These are phyloP conservation scores for Exophiala lecanii-corni DNA, from an alignment of 2,329 filamentous ascomycete genomes.

Conservation along the genomic window DNA sequence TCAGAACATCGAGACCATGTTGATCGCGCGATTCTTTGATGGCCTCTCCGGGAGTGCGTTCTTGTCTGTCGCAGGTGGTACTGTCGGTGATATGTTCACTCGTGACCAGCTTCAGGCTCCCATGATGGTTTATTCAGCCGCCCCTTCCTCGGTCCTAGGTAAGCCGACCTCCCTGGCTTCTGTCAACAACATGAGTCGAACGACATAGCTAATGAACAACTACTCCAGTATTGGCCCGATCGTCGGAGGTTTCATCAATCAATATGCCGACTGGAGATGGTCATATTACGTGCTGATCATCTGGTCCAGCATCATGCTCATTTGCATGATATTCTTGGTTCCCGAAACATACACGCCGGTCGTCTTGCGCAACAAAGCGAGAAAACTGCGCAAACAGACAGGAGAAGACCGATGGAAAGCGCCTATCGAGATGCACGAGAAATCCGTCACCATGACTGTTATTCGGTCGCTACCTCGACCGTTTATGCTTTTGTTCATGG, in stretches of 20 bases:
- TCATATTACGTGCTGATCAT: conserved; percentile 74
- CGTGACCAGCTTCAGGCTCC: conserved; percentile 62
- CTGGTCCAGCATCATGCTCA: conserved; percentile 59
- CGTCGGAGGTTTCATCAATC: conserved; percentile 58
- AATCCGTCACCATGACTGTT: conserved; percentile 57
- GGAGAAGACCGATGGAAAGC: conserved; percentile 67
- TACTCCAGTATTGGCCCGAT: conserved; percentile 24
- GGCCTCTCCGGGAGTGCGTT: conserved; percentile 53
- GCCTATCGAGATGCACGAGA: conserved; percentile 62
- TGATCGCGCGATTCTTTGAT: conserved; percentile 69
- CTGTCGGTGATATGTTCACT: conserved; percentile 69
- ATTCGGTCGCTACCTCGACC: conserved; percentile 54
- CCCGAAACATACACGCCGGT: conserved; percentile 78
- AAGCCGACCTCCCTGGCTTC: too few relatives aligned
- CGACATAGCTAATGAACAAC: too few relatives aligned
- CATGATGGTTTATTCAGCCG: conserved; percentile 69
- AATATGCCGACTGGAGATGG: conserved; percentile 66
- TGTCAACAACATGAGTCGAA: too few relatives aligned
- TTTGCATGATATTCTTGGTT: conserved; percentile 61
- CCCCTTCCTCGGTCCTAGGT: conserved; percentile 57
- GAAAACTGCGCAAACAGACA: conserved; percentile 60
- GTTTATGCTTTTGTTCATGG: conserved; percentile 37
- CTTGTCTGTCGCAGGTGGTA: conserved; percentile 64
- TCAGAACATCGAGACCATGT: conserved; percentile 73
- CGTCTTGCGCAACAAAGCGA: conserved; percentile 65